Base-by-base conservation (phyloP, 2,329 filamentous ascomycete genomes). In the Trichoderma sp. region DNA sequence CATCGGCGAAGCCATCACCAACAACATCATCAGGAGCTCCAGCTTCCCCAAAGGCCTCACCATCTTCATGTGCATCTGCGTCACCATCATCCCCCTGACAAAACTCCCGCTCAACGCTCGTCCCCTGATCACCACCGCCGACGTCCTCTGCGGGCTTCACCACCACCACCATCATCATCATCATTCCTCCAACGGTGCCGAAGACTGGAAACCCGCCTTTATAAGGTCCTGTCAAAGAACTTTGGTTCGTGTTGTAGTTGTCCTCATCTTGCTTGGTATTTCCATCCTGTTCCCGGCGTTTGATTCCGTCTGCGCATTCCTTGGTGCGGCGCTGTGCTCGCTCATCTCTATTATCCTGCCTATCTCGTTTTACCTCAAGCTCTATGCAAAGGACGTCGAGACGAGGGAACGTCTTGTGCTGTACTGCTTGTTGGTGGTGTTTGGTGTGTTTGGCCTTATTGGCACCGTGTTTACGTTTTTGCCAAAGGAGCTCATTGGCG, bases 261-360 rank as follows among this genome's bases (percentile, higher is more conserved):
- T 94, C 17, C 75, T 92, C n/a, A 74, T 92, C 3, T 93, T 98
- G 76, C 87, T 98, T 36, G 78, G 88, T 63, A 92, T 98, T 72
- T 90, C 95, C 7, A 85, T 90, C 62, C 73, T 86, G 2, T 88
- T 90, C 77, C 94, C 95, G 0, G 88, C 90, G 0, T 97, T 97
- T 78, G 94, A 97, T 79, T 91, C 91, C 67, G 95, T 97, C 78
- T 97, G 97, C 91, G 92, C 93, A 4, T 91, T 97, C 73, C 90
- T 98, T 83, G 95, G 96, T 13, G 93, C 92, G 50, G 92, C 94
- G 4, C 87, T 97, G 17, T 98, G 95, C 82, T 97, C 97, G 77
- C 93, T 93, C 20, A 97, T 98, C 75, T 98, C 95, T 82, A 91
- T 98, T 75, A 94, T 97, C 20, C 80, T 99, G 65, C 96, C 95